phyloP scores from a whole-genome alignment of 163 green algal genomes.

The Trebouxia gelatinosa region DNA sequence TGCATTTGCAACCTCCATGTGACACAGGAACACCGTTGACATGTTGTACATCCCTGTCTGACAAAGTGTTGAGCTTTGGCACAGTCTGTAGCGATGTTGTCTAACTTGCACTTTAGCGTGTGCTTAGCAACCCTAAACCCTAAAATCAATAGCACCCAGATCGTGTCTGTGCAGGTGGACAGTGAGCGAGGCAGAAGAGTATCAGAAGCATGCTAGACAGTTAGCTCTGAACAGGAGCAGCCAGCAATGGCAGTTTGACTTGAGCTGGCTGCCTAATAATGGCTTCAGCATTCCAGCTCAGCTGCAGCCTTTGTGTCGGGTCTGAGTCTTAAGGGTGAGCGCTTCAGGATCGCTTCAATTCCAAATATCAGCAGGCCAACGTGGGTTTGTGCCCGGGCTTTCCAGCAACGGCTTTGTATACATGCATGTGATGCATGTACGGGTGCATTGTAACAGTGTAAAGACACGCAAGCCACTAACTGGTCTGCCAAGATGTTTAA shows the following conservation, averaged over 20 bases:
- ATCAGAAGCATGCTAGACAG: neutral
- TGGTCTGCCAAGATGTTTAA: too few relatives aligned
- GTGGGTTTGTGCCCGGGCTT: too few relatives aligned
- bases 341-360: too few relatives aligned
- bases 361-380: too few relatives aligned
- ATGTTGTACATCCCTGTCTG: neutral
- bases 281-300: constrained; percentile 19
- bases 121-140: too few relatives aligned
- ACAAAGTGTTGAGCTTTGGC: neutral
- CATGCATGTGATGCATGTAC: too few relatives aligned
- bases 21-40: neutral
- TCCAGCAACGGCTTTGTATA: too few relatives aligned
- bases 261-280: constrained; percentile 27
- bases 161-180: constrained; percentile 31
- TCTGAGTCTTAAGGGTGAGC: too few relatives aligned
- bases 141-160: neutral
- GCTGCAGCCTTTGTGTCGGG: constrained; percentile 1
- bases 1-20: neutral
- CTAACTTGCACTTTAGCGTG: neutral
- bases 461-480: too few relatives aligned
- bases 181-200: constrained; percentile 30
- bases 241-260: constrained; percentile 38
- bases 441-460: too few relatives aligned
- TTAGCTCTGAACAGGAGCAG: neutral
- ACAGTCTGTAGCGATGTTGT: neutral